Conservation (phyloP, 2,329 filamentous ascomycete genomes). For the Cladosporium sp. region DNA sequence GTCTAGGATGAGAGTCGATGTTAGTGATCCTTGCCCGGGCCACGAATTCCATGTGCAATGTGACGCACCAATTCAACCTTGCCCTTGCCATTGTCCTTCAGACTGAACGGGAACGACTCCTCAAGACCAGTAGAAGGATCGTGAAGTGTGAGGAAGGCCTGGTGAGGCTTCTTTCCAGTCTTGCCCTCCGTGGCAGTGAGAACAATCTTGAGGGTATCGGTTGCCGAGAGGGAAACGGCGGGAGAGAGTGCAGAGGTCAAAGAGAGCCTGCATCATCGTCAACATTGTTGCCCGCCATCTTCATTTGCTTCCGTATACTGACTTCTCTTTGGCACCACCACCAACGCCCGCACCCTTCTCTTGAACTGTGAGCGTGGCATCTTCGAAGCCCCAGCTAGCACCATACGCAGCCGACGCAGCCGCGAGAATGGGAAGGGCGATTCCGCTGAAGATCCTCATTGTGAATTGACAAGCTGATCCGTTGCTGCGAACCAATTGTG, state of each 20-base stretch:
- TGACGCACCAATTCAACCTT: conserved; percentile 71
- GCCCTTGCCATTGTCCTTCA: conserved; percentile 85
- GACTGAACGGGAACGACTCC: conserved; percentile 72
- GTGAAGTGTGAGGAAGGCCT: conserved; percentile 80
- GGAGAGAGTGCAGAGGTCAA: conserved; percentile 48
- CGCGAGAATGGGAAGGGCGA: conserved; percentile 18
- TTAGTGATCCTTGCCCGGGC: conserved; percentile 9
- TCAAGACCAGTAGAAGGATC: conserved; percentile 73
- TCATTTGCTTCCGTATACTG: neutral
- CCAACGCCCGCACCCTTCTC: conserved; percentile 52
- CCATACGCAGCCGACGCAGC: conserved; percentile 32
- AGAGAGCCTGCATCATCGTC: conserved; percentile 32
- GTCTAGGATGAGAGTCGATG: conserved; percentile 48
- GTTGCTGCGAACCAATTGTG: neutral
- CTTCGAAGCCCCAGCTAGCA: conserved; percentile 66
- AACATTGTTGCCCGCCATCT: neutral
- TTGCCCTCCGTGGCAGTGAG: conserved; percentile 75
- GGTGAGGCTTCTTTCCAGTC: conserved; percentile 78
- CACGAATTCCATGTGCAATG: neutral
- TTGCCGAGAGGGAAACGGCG: conserved; percentile 56
- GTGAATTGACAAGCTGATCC: conserved; percentile 1
- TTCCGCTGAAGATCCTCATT: conserved; percentile 24
- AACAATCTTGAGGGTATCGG: conserved; percentile 73
- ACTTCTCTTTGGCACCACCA: conserved; percentile 54
- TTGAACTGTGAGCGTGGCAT: conserved; percentile 61